A percentile compares a stretch with the other conserved stretches of the same genome.
phyloP scores from a whole-genome alignment of 2,329 filamentous ascomycete species.

The Canariomyces notabilis region DNA sequence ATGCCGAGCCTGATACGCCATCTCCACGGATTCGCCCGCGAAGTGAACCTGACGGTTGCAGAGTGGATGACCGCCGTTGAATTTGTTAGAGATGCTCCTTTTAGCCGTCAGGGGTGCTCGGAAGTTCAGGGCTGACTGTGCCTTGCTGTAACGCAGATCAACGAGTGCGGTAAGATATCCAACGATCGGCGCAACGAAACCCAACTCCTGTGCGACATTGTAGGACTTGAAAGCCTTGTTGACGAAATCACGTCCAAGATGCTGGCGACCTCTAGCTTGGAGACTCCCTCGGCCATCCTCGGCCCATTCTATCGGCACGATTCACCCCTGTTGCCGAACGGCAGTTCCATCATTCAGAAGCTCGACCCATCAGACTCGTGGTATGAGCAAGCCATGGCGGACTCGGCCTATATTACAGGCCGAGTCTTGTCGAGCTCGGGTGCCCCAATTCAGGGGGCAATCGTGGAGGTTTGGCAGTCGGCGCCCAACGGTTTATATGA shows the following conservation, averaged over 20 bases:
- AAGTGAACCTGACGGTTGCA: constrained; percentile 60
- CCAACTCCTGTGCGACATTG: constrained; percentile 61
- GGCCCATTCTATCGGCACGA: constrained; percentile 66
- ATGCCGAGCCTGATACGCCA: constrained; percentile 56
- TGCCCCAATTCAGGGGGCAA: constrained; percentile 49
- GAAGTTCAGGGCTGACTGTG: constrained; percentile 2
- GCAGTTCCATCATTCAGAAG: constrained; percentile 47
- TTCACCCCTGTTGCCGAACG: constrained; percentile 54
- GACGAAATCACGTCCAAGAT: constrained; percentile 60
- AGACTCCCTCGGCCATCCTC: constrained; percentile 60
- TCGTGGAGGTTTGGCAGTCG: constrained; percentile 60
- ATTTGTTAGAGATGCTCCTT: constrained; percentile 38
- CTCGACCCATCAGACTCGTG: constrained; percentile 21
- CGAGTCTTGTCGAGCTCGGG: constrained; percentile 45
- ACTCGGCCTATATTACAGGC: constrained; percentile 54
- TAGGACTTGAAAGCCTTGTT: constrained; percentile 60
- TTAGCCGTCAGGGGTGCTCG: not conserved
- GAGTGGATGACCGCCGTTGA: constrained; percentile 63
- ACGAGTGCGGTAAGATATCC: constrained; percentile 60
- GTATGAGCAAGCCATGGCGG: constrained; percentile 34
- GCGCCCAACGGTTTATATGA: constrained; percentile 47
- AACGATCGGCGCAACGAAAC: constrained; percentile 61
- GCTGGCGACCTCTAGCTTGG: constrained; percentile 34
- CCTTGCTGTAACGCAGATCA: constrained; percentile 39
- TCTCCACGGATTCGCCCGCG: constrained; percentile 63